These are phyloP conservation scores for Pseudoscleropodium purum DNA, from an alignment of 225 moss, liverwort and hornwort genomes.

Conservation along the genomic window DNA sequence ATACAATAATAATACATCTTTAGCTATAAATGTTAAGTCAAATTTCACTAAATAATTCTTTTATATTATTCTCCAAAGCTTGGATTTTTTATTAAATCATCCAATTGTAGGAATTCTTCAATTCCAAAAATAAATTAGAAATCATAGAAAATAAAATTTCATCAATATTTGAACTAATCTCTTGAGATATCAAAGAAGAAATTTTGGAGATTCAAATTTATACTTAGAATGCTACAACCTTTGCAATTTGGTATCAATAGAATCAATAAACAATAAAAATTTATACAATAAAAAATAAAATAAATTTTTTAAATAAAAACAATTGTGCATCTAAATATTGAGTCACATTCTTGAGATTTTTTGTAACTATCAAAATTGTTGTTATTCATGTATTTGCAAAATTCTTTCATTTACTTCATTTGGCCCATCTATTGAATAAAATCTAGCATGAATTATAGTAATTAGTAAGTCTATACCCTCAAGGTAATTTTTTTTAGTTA, in stretches of 20 bases:
- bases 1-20: not conserved
- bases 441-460: fast-evolving
- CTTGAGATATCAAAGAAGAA: too few species aligned
- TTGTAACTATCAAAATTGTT: not conserved
- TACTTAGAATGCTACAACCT: not conserved
- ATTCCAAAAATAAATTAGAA: not conserved
- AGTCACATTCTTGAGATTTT: not conserved
- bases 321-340: not conserved
- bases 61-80: fast-evolving
- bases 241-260: not conserved
- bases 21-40: not conserved
- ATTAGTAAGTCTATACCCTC: fast-evolving
- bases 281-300: too few species aligned
- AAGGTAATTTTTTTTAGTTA: not conserved
- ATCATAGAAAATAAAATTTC: not conserved
- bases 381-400: not conserved
- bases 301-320: not conserved
- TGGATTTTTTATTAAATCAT: too few species aligned
- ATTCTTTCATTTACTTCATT: not conserved
- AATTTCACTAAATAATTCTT: not conserved
- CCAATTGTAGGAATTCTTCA: not conserved
- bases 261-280: not conserved
- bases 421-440: not conserved
- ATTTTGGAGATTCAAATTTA: not conserved
- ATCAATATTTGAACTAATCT: not conserved